Base-by-base conservation (phyloP, 2,329 filamentous ascomycete species). In the Fusarium brevicatenulatum region DNA sequence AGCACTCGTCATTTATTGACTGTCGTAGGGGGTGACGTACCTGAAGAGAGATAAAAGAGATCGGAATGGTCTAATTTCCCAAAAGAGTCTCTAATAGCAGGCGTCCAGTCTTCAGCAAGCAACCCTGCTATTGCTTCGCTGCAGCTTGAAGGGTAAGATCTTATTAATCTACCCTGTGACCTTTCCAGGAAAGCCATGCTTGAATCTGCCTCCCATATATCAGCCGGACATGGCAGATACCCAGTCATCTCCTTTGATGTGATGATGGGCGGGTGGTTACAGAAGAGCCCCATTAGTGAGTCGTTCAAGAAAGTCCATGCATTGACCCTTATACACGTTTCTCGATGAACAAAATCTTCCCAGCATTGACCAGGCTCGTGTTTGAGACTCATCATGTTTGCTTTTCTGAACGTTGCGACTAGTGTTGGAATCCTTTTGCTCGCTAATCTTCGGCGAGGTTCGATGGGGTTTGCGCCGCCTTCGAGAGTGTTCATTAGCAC, bases 321-420 rank as follows among this genome's bases (percentile, higher is more conserved):
- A n/a, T 49, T 50, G 2, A 74, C 50, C 13, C 71, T 66, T n/a
- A 72, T 76, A 9, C 73, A 72, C 0, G 61, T 70, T n/a, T 76
- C 73, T 12, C 19, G 47, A 2, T 71, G 52, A 1, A 74, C 9
- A 13, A 74, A 74, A 2, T 9, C 15, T 7, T 40, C 13, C 73
- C 71, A 76, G 30, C 15, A 39, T 9, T 30, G 16, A 4, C 37
- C 36, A 0, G 12, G 3, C 2, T 21, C 37, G 12, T 70, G 68
- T 6, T 49, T 50, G 5, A 57, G 44, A 7, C 63, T 36, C 3
- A 72, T 16, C 15, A 72, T 16, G 0, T 56, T 61, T 2, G 47
- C 28, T 18, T 56, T 63, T 39, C 73, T 59, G 15, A 76, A 13
- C 3, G 13, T 19, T 4, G 55, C 55, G 16, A 76, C 44, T 0